phyloP scores from a whole-genome alignment of 2,329 filamentous ascomycete genomes.

The Fusarium transvaalense region DNA sequence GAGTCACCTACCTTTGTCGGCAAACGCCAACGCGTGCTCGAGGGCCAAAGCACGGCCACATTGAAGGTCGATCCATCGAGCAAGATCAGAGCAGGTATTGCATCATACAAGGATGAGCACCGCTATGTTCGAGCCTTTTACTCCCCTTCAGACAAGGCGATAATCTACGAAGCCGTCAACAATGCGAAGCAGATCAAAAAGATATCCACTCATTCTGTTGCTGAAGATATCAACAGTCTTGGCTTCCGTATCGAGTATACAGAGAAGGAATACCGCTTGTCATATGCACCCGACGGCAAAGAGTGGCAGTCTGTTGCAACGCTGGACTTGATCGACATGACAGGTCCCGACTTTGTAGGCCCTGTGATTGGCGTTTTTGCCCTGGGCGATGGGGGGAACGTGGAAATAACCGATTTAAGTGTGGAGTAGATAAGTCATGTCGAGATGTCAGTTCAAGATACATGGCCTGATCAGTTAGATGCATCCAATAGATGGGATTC shows the following conservation, averaged over 20 bases:
- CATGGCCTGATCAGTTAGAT: not conserved
- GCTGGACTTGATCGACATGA: slow-evolving; percentile 20
- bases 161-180: slow-evolving; percentile 2
- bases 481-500: not conserved
- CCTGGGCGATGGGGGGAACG: not conserved
- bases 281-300: not conserved
- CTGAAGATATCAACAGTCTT: not conserved
- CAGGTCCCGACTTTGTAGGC: slow-evolving; percentile 22
- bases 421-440: slow-evolving; percentile 11
- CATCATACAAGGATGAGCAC: slow-evolving; percentile 18
- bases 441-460: not conserved
- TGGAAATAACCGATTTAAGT: slow-evolving; percentile 6
- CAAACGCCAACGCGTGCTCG: slow-evolving; percentile 16
- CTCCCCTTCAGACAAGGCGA: not conserved
- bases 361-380: slow-evolving; percentile 24
- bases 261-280: slow-evolving; percentile 8
- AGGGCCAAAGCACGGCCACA: slow-evolving; percentile 1
- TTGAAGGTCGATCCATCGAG: not conserved
- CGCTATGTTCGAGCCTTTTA: slow-evolving; percentile 9
- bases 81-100: not conserved
- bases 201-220: not conserved
- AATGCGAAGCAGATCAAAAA: slow-evolving; percentile 8
- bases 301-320: slow-evolving; percentile 8
- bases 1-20: slow-evolving; percentile 17
- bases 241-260: slow-evolving; percentile 16